Evolutionary conservation across 768 basidiomycete genomes (phyloP), one percentile per base, ranked within the genome.

Genomic region (Clathrus columnatus): DNA sequence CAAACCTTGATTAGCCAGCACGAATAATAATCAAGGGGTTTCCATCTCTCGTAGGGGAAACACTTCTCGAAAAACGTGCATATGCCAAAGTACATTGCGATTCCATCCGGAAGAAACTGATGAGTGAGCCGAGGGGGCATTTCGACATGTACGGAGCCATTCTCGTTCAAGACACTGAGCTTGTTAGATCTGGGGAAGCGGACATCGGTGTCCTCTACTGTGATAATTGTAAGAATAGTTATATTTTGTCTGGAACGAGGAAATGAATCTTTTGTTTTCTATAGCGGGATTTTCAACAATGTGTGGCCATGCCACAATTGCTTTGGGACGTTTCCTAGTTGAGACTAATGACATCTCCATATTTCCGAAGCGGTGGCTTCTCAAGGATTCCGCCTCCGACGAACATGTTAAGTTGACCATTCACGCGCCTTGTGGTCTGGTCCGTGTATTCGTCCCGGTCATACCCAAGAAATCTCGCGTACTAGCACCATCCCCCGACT

Each of bases 281-380:
- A n/a, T 49, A 72, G 72, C 72, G 62, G 72, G 72, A 0, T 73
- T 71, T 58, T 72, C 71, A 11, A 72, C 72, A 7, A 73, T 73
- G 72, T 73, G 72, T 48, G 72, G 72, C 0, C 72, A 73, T 51
- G 72, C 71, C 7, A 72, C 71, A 4, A 68, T 73, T 30, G 71
- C 72, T 18, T 68, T 73, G 0, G 72, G 72, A 3, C 68, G 72
- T 8, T 70, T 73, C 53, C 61, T 73, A 4, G 61, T 73, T 28
- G 72, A 73, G 54, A 72, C 71, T 7, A 62, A 67, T n/a, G 68
- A 70, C 54, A 47, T 57, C 8, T 43, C 42, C 5, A 45, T 71
- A 16, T 73, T 72, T 47, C 71, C 71, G 44, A 51, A 56, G 20
- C 65, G 72, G 21, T 48, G 60, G 20, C 28, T 55, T 17, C 59